A percentile compares a stretch with the other conserved stretches of the same genome.
Evolutionary conservation across 129 eudicot genomes (phyloP).

Genomic region (Saussurea involucrata): DNA sequence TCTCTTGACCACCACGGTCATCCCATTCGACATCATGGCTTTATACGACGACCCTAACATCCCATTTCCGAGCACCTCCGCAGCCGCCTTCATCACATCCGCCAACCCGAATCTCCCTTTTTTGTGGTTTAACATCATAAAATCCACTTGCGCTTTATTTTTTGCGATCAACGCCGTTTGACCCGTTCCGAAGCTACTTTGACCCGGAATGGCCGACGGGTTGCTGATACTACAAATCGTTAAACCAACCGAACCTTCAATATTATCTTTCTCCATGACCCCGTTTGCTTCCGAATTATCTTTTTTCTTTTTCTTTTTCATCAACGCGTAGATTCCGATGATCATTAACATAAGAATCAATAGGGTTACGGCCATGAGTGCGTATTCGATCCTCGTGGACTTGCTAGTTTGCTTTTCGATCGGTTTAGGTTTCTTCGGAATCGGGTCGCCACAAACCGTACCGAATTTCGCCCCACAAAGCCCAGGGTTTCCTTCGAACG

Average conservation of each 20-base stretch:
- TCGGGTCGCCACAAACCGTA: slow-evolving; percentile 26
- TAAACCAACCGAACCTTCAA: slow-evolving; percentile 41
- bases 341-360: slow-evolving; percentile 41
- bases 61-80: slow-evolving; percentile 77
- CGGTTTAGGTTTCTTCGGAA: neutral
- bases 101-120: slow-evolving; percentile 57
- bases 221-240: slow-evolving; percentile 25
- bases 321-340: slow-evolving; percentile 30
- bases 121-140: slow-evolving; percentile 51
- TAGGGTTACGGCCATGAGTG: slow-evolving; percentile 25
- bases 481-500: slow-evolving; percentile 53
- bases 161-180: slow-evolving; percentile 25
- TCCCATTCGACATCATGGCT: slow-evolving; percentile 56
- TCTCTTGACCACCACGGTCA: slow-evolving; percentile 69
- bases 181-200: slow-evolving; percentile 28
- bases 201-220: slow-evolving; percentile 14
- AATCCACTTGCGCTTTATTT: slow-evolving; percentile 38
- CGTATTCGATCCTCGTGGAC: slow-evolving; percentile 18
- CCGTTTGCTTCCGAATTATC: slow-evolving; percentile 9
- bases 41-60: slow-evolving; percentile 72
- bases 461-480: slow-evolving; percentile 54
- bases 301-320: slow-evolving; percentile 26
- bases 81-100: slow-evolving; percentile 80
- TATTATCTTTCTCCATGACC: slow-evolving; percentile 20
- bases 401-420: neutral